A percentile compares a stretch with the other conserved stretches of the same genome.
These are phyloP conservation scores for Aspergillus pseudotamarii DNA, from an alignment of 2,329 filamentous ascomycete genomes.

Conservation along the genomic window DNA sequence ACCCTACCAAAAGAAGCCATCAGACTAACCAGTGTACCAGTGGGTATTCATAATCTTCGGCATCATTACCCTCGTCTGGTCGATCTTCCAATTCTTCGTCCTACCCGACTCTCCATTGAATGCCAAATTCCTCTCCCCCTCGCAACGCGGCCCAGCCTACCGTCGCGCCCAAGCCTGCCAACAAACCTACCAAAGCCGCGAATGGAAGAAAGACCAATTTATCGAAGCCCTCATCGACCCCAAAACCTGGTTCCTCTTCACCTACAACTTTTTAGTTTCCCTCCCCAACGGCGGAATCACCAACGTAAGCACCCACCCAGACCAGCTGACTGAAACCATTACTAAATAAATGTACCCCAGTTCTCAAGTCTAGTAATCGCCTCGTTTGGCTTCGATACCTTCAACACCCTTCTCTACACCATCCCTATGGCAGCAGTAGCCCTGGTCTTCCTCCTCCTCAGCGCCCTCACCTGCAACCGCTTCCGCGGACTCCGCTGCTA, in stretches of 20 bases:
- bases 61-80: slow-evolving; percentile 15
- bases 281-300: slow-evolving; percentile 35
- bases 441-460: slow-evolving; percentile 11
- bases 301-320: neutral
- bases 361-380: slow-evolving; percentile 21
- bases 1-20: too few species aligned
- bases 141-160: slow-evolving; percentile 15
- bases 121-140: slow-evolving; percentile 13
- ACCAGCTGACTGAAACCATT: neutral
- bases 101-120: slow-evolving; percentile 16
- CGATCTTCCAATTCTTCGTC: slow-evolving; percentile 9
- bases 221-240: slow-evolving; percentile 36
- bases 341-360: neutral
- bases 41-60: slow-evolving; percentile 19
- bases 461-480: slow-evolving; percentile 8
- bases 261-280: slow-evolving; percentile 29
- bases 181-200: slow-evolving; percentile 7
- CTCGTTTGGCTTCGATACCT: slow-evolving; percentile 22
- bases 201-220: slow-evolving; percentile 28
- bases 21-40: neutral
- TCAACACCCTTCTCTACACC: slow-evolving; percentile 20
- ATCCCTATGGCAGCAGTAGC: slow-evolving; percentile 17
- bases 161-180: slow-evolving; percentile 6
- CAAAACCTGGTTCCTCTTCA: slow-evolving; percentile 35
- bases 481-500: slow-evolving; percentile 14